phyloP scores from a whole-genome alignment of 768 basidiomycete genomes.

The Mycena vulgaris region DNA sequence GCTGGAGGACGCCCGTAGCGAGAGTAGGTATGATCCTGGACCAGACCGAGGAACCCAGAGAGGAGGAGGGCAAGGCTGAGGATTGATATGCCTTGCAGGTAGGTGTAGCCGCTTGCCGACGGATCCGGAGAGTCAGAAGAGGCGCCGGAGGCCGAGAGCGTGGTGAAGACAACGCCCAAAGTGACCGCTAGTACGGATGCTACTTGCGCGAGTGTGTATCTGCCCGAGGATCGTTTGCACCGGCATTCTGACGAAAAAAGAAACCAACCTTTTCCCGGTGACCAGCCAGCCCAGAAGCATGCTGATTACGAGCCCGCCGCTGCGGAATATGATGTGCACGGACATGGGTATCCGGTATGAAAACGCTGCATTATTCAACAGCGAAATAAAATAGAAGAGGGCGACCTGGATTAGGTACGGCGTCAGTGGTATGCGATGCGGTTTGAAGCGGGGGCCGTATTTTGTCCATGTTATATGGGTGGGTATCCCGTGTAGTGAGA shows the following conservation, averaged over 20 bases:
- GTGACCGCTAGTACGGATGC: slow-evolving; percentile 87
- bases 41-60: slow-evolving; percentile 85
- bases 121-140: slow-evolving; percentile 30
- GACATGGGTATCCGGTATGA: slow-evolving; percentile 90
- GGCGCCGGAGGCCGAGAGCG: slow-evolving; percentile 76
- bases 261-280: slow-evolving; percentile 68
- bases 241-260: slow-evolving; percentile 1
- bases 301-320: slow-evolving; percentile 88
- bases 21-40: slow-evolving; percentile 86
- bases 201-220: slow-evolving; percentile 77
- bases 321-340: slow-evolving; percentile 95
- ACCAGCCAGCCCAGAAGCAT: slow-evolving; percentile 85
- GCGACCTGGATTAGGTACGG: slow-evolving; percentile 86
- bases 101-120: slow-evolving; percentile 55
- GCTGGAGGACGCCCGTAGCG: slow-evolving; percentile 37
- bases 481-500: slow-evolving; percentile 82
- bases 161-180: slow-evolving; percentile 83
- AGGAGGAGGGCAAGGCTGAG: slow-evolving; percentile 85
- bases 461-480: slow-evolving; percentile 68
- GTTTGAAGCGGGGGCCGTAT: slow-evolving; percentile 69
- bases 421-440: slow-evolving; percentile 77
- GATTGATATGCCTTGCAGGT: slow-evolving; percentile 80
- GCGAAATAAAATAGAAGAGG: slow-evolving; percentile 83
- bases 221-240: slow-evolving; percentile 44
- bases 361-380: slow-evolving; percentile 94